phyloP scores from a whole-genome alignment of 345 rosid genomes.

The Eucalyptus pumila region DNA sequence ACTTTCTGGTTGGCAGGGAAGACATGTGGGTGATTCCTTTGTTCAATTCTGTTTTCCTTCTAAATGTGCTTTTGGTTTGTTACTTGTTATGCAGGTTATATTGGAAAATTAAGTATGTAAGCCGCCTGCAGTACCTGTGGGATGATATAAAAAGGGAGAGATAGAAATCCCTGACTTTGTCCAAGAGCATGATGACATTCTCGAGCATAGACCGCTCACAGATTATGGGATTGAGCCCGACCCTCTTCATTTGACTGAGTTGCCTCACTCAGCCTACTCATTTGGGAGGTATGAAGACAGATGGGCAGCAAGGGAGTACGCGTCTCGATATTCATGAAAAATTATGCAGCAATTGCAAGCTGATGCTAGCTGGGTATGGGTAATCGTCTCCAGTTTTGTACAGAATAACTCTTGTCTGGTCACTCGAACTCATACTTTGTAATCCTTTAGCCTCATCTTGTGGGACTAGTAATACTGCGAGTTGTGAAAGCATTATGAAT shows the following conservation, averaged over 20 bases:
- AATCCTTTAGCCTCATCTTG: neutral
- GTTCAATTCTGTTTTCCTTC: neutral
- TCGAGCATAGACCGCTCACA: constrained; percentile 80
- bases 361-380: neutral
- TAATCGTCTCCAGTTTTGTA: neutral
- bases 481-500: neutral
- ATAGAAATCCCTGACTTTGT: constrained; percentile 87
- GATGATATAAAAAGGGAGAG: constrained; percentile 69
- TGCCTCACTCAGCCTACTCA: constrained; percentile 39
- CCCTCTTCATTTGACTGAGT: constrained; percentile 49
- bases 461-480: neutral
- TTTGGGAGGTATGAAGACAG: constrained; percentile 51
- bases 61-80: neutral
- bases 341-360: neutral
- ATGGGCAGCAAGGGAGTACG: constrained; percentile 48
- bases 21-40: neutral
- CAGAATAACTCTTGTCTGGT: neutral
- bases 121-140: constrained; percentile 87
- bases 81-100: constrained; percentile 33
- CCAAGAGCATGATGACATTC: constrained; percentile 56
- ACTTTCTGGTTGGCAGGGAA: neutral
- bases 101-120: constrained; percentile 87
- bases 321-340: constrained; percentile 1
- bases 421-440: neutral
- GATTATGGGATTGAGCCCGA: constrained; percentile 96